A percentile compares a stretch with the other conserved stretches of the same genome.
phyloP scores from a whole-genome alignment of 2,329 filamentous ascomycete species.

The Sclerotinia subarctica region DNA sequence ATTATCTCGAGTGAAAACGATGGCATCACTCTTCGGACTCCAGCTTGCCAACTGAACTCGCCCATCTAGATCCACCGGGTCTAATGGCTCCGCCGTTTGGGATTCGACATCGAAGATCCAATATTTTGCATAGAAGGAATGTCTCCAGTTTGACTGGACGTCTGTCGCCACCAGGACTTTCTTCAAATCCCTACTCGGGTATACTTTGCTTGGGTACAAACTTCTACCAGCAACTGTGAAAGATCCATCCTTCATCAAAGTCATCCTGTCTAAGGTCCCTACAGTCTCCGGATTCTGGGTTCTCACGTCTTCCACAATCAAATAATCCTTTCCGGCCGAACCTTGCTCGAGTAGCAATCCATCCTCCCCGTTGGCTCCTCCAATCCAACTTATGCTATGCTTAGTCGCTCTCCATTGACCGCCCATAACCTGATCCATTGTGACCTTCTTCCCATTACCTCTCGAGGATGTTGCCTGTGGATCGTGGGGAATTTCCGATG shows the following conservation, averaged over 20 bases:
- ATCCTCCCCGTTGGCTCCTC: constrained; percentile 72
- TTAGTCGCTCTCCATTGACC: constrained; percentile 63
- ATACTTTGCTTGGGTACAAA: constrained; percentile 58
- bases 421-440: constrained; percentile 64
- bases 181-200: constrained; percentile 79
- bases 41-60: constrained; percentile 81
- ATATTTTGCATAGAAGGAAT: constrained; percentile 82
- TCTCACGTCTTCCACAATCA: constrained; percentile 84
- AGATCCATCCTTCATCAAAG: constrained; percentile 67
- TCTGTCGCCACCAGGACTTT: constrained; percentile 82
- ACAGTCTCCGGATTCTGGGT: constrained; percentile 46
- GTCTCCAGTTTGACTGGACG: constrained; percentile 74
- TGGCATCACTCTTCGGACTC: constrained; percentile 81
- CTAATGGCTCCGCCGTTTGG: constrained; percentile 72
- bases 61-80: constrained; percentile 62
- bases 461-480: constrained; percentile 60
- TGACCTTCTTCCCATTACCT: constrained; percentile 69
- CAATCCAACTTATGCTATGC: constrained; percentile 73
- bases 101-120: constrained; percentile 88
- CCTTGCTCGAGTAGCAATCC: constrained; percentile 77
- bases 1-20: constrained; percentile 88
- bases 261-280: constrained; percentile 52
- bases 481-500: constrained; percentile 63
- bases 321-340: constrained; percentile 60
- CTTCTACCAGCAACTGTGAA: constrained; percentile 59